Base-by-base conservation (phyloP, 164 flowering plant genomes). In the Vitis rotundifolia region DNA sequence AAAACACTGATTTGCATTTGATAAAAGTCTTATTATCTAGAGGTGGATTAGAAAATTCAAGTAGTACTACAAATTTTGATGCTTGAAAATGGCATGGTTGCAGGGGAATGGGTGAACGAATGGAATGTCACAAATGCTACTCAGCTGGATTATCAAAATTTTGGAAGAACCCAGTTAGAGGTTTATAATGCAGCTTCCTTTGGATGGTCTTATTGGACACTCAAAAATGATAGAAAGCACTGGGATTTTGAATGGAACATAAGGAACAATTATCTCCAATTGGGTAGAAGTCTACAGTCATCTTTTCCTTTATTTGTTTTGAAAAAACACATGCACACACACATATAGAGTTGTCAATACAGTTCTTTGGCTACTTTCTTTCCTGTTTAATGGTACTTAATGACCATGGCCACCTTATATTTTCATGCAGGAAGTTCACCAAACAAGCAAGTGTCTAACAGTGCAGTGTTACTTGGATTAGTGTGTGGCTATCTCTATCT, bases 41-140 rank as follows among this genome's bases (percentile, higher is more conserved):
- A 59, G 3, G 18, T 22, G 26, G 26, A 22, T 22, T 22, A 22
- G 26, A 22, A 18, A 47, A 26, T 26, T 26, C 14, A 50, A 31
- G 26, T 22, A 53, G 18, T 63, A 8, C 11, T 26, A 2, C 19
- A 8, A 51, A 47, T 51, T 61, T 1, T 68, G 55, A 56, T 56
- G 26, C 11, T 64, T 60, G 44, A 62, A 62, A 37, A 9, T 68
- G 58, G 37, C 49, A 18, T 65, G 62, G 44, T 81, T 79, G 61
- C 83, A 91, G 98, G 98, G 63, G 98, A 93, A 68, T 93, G 98
- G 98, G 92, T 89, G 70, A 90, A 90, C 56, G 97, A 93, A 66
- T 91, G 95, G 97, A 82, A 86, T 68, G 83, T 83, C 47, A 73
- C 81, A 10, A 80, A 44, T 68, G 87, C 80, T 4, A 78, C 88